Base-by-base conservation (phyloP, 179 eudicot species). In the Patellifolia procumbens region DNA sequence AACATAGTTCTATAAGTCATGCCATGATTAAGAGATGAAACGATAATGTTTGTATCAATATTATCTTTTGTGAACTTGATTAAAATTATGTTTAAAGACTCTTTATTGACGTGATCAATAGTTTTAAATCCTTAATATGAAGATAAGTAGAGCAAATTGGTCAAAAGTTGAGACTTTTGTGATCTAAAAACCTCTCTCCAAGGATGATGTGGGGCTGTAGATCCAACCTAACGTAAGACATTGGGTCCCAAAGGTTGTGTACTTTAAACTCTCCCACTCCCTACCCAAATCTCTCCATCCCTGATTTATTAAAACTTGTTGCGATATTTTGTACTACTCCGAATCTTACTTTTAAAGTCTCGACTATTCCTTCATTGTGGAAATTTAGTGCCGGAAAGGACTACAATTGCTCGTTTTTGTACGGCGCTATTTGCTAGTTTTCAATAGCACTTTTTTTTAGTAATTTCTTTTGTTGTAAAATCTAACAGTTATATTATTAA, bases 181-280 rank as follows among this genome's bases (percentile, higher is more conserved):
- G 53, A 43, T 53, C 76, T 72, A 72, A 78, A 78, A 46, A 46
- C 60, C 39, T 46, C 2, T 10, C 52, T 67, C 48, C 28, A 39
- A 15, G 48, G 13, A 24, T 64, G 72, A 35, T 59, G 80, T 81
- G 77, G 78, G 80, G 80, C 37, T 63, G 46, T 52, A 63, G 35
- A 72, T 73, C 78, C 65, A 53, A 81, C 80, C 80, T 81, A 81
- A 72, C 70, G 67, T 76, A 72, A 48, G 80, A 58, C 62, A 56
- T 79, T 79, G 78, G 78, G 74, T 45, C 82, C 81, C 79, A 12
- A 74, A 80, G 75, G 71, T 80, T 68, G 20, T 13, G 60, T 68
- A 51, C 82, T 74, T 79, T 74, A 74, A 2, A 45, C 26, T 72
- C 2, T n/a, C 28, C 59, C 19, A 31, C 76, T 73, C 46, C 51